Percentiles rank a stretch among this genome's conserved stretches.
These are phyloP conservation scores for Phialophora verrucosa DNA, from an alignment of 2,329 filamentous ascomycete genomes.

Conservation along the genomic window DNA sequence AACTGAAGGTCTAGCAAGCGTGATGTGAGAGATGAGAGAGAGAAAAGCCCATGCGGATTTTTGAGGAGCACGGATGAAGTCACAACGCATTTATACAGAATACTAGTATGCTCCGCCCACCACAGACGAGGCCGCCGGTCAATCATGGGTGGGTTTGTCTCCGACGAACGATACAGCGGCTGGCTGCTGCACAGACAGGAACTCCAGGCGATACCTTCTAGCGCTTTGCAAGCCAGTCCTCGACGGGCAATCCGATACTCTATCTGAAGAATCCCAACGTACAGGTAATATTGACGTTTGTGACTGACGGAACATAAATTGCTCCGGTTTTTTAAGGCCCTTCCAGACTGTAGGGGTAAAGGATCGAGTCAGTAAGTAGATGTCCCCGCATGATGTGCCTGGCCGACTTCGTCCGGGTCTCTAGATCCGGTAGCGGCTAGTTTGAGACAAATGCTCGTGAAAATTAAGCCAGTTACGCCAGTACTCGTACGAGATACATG, in stretches of 20 bases:
- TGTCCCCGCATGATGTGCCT: background rate
- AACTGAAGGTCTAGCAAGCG: background rate
- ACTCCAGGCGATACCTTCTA: background rate
- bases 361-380: background rate
- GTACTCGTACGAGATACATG: too few species aligned
- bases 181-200: background rate
- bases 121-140: background rate
- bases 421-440: background rate
- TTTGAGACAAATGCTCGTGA: background rate
- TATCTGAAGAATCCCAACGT: background rate
- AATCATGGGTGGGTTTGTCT: background rate
- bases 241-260: background rate
- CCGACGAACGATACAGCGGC: background rate
- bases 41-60: background rate
- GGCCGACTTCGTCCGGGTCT: background rate
- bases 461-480: background rate
- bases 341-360: background rate
- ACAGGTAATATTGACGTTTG: conserved; percentile 9
- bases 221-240: background rate
- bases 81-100: conserved; percentile 7
- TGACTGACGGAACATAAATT: conserved; percentile 6
- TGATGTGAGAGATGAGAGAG: background rate
- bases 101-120: background rate
- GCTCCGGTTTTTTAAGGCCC: background rate
- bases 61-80: conserved; percentile 4